Evolutionary conservation across 75 land plant species (phyloP).

Genomic region (Cunninghamia lanceolata): DNA sequence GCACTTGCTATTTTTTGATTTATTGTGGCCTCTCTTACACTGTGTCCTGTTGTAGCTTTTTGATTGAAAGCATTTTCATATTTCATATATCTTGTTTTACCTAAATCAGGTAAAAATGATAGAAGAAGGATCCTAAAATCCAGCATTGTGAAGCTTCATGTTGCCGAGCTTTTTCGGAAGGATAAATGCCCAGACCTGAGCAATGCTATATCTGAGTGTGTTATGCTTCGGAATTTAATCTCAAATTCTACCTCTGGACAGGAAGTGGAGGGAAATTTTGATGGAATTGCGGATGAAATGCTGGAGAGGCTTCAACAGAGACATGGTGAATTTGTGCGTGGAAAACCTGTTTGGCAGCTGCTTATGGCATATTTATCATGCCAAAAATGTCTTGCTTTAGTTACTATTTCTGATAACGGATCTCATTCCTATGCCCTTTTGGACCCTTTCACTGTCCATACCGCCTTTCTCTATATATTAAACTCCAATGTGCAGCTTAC

Average conservation of each 20-base stretch:
- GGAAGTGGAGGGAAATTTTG: constrained; percentile 5
- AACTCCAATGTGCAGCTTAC: background rate
- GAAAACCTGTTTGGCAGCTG: constrained; percentile 61
- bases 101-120: background rate
- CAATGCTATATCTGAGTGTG: background rate
- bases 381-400: constrained; percentile 34
- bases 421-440: constrained; percentile 33
- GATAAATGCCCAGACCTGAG: constrained; percentile 3
- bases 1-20: too few relatives aligned
- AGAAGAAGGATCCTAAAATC: background rate
- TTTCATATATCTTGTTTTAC: background rate
- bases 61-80: background rate
- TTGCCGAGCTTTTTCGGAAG: constrained; percentile 24
- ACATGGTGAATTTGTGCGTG: constrained; percentile 15
- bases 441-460: constrained; percentile 56
- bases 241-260: background rate
- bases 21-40: too few relatives aligned
- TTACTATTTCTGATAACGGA: constrained; percentile 50
- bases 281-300: constrained; percentile 38
- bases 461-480: constrained; percentile 42
- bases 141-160: constrained; percentile 9
- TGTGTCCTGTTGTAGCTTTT: background rate
- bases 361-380: constrained; percentile 57
- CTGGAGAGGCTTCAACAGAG: constrained; percentile 43
- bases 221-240: constrained; percentile 17